Base-by-base conservation (phyloP, 2,329 filamentous ascomycete species). In the Hypoxylon sp. region DNA sequence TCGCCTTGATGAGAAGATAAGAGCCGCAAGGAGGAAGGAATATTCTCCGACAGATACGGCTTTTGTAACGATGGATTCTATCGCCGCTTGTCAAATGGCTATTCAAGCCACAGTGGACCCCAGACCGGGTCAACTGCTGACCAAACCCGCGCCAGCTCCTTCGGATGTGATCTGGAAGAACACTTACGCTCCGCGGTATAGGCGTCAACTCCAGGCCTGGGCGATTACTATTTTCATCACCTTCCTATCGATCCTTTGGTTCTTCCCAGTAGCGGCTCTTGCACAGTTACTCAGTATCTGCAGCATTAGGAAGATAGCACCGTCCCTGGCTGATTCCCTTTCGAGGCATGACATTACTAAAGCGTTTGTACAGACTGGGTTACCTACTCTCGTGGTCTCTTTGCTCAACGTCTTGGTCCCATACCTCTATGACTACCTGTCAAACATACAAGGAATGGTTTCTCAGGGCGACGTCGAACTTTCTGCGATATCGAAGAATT, bases 11-110 rank as follows among this genome's bases (percentile, higher is more conserved):
- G 91, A 92, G 51, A 85, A 89, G 70, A 93, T 99, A 53, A 78
- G 80, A 6, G 79, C 80, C 6, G 88, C 93, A 9, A 88, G 96
- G 27, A 88, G 88, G 73, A 92, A 92, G 77, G 86, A 91, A 2
- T 98, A 94, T 73, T 81, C 85, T 5, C 85, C 96, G 0, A 94
- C 90, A 0, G 91, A 95, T 51, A 86, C 96, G 65, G 96, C 96
- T 0, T 97, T 99, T 78, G 92, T 99, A 39, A 98, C 96, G 0
- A 96, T 99, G 93, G 93, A 97, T 80, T 96, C 93, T 2, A 96
- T 97, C 52, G 92, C 94, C 12, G 91, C 94, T 30, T 90, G 88
- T 71, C 96, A 99, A 81, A 97, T 98, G 94, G 93, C 94, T 23
- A 93, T 97, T 45, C 96, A 99, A 79, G 94, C 96, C 3, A 90